These are phyloP conservation scores for Kwoniella sp. DNA, from an alignment of 768 basidiomycete species.

Conservation along the genomic window DNA sequence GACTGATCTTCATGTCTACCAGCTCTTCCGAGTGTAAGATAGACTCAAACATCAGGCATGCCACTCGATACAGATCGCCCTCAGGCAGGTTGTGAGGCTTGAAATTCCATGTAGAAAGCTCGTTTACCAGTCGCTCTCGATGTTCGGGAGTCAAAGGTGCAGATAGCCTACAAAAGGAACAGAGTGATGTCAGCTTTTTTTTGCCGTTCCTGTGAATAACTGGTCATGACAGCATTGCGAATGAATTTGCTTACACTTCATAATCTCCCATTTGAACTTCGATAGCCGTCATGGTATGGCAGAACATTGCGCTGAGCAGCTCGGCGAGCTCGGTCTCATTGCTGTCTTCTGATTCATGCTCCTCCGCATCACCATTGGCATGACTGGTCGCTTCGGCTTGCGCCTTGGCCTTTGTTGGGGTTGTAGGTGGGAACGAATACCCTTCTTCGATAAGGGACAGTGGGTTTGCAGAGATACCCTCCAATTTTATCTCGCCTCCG, in stretches of 20 bases:
- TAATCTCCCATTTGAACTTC: constrained; percentile 53
- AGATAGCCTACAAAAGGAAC: constrained; percentile 43
- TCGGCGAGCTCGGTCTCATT: constrained; percentile 66
- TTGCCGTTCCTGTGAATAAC: no score
- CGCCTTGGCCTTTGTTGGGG: constrained; percentile 67
- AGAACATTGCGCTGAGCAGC: constrained; percentile 79
- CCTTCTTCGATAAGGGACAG: constrained; percentile 45
- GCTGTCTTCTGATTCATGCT: constrained; percentile 14
- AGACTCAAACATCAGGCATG: constrained; percentile 82
- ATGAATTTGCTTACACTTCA: constrained; percentile 40
- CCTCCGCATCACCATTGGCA: constrained; percentile 45
- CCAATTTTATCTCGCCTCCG: background rate
- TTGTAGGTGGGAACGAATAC: constrained; percentile 37
- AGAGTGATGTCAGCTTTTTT: no score
- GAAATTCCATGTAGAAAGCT: constrained; percentile 82
- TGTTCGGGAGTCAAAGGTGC: constrained; percentile 59
- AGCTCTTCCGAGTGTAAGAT: constrained; percentile 75
- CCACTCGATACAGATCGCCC: constrained; percentile 78
- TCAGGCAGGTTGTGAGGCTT: constrained; percentile 81
- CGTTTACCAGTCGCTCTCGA: constrained; percentile 67
- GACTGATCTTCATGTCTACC: constrained; percentile 50
- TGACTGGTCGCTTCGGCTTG: constrained; percentile 59
- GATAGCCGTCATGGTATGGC: constrained; percentile 73
- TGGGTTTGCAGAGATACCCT: background rate
- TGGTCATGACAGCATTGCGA: no score